Conservation (phyloP, 2,329 filamentous ascomycete genomes). For the Trichocomaceae sp. region DNA sequence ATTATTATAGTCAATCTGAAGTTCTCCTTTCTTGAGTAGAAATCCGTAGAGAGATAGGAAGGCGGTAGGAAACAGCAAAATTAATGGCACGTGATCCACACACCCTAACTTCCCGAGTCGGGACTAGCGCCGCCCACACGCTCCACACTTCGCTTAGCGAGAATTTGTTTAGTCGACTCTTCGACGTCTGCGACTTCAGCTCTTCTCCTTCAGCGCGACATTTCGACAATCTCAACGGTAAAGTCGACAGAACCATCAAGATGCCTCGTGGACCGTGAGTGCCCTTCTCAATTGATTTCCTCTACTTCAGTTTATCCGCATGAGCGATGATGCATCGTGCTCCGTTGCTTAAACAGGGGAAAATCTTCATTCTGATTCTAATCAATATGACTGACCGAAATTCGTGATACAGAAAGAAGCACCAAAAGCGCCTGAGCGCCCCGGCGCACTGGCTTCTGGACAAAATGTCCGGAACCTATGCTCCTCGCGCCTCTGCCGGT, state of each 20-base stretch:
- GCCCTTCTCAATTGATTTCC: constrained; percentile 12
- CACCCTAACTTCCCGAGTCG: constrained; percentile 15
- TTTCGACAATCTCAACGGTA: constrained; percentile 32
- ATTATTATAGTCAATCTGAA: too few relatives aligned
- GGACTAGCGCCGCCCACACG: constrained; percentile 25
- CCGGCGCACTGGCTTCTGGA: constrained; percentile 99
- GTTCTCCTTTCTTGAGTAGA: too few relatives aligned
- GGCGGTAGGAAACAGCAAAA: constrained; percentile 5
- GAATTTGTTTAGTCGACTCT: constrained; percentile 18
- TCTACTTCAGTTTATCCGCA: neutral
- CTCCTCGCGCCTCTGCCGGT: constrained; percentile 66
- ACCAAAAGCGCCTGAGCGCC: constrained; percentile 99
- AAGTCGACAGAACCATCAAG: constrained; percentile 40
- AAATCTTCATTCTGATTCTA: neutral
- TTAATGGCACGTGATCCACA: constrained; percentile 1
- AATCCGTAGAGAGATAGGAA: neutral
- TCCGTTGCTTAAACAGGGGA: neutral
- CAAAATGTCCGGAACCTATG: constrained; percentile 92
- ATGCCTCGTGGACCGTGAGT: constrained; percentile 56
- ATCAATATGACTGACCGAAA: constrained; percentile 13
- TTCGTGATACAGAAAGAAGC: constrained; percentile 70
- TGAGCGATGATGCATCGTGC: neutral
- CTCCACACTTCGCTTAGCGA: constrained; percentile 19
- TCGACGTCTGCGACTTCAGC: constrained; percentile 16
- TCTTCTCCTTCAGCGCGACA: constrained; percentile 24